phyloP scores from a whole-genome alignment of 129 eudicot genomes.

The Lactuca saligna region DNA sequence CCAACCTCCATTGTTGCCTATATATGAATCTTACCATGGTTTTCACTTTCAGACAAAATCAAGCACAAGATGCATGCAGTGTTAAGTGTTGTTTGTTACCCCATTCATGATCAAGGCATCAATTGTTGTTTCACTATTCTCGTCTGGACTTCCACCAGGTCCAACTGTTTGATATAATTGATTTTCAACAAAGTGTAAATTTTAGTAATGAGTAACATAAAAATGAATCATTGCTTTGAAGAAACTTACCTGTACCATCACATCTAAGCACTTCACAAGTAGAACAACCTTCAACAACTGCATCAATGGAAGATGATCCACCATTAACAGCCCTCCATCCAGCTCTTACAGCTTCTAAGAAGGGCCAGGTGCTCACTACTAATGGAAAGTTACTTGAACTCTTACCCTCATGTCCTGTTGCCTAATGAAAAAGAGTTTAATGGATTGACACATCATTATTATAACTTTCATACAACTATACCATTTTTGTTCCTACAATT shows the following conservation, averaged over 20 bases:
- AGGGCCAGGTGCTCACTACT: conserved; percentile 91
- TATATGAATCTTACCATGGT: conserved; percentile 50
- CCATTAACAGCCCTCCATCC: conserved; percentile 66
- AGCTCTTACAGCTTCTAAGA: conserved; percentile 80
- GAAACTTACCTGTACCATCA: conserved; percentile 74
- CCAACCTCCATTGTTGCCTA: conserved; percentile 99
- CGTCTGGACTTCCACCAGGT: conserved; percentile 99
- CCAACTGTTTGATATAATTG: conserved; percentile 62
- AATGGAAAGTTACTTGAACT: conserved; percentile 51
- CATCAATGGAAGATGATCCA: conserved; percentile 70
- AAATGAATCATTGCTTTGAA: background rate
- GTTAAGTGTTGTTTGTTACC: conserved; percentile 43
- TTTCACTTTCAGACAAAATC: background rate
- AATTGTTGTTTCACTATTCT: conserved; percentile 82
- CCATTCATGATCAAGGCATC: conserved; percentile 96
- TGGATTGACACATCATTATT: too few species aligned
- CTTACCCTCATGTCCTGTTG: conserved; percentile 42
- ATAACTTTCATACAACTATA: too few species aligned
- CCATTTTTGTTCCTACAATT: too few species aligned
- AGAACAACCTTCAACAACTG: conserved; percentile 87
- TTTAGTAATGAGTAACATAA: background rate
- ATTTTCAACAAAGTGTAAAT: background rate
- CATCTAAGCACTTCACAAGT: conserved; percentile 78
- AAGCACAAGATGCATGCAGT: background rate
- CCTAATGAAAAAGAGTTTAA: conserved; percentile 25